Percentiles rank a stretch among this genome's conserved stretches.
These are phyloP conservation scores for Ceratocystis colombiana DNA, from an alignment of 2,329 filamentous ascomycete species.

Conservation along the genomic window DNA sequence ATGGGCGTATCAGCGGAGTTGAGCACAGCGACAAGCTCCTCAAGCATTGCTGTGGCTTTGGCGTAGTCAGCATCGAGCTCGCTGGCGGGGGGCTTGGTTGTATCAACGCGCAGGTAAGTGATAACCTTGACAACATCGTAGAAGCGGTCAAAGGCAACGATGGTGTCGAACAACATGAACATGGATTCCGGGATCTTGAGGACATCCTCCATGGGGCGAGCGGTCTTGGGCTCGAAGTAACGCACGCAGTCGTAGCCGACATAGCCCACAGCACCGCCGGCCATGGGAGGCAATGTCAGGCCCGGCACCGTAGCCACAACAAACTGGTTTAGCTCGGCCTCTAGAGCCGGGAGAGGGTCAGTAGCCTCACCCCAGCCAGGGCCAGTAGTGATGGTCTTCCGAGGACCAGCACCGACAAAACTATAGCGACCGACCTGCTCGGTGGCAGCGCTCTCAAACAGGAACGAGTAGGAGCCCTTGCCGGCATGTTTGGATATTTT, in stretches of 20 bases:
- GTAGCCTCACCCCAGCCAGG: slow-evolving; percentile 72
- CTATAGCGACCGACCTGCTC: slow-evolving; percentile 92
- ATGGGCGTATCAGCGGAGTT: slow-evolving; percentile 65
- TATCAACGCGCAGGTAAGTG: slow-evolving; percentile 70
- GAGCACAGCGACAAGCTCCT: slow-evolving; percentile 59
- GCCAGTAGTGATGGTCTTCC: slow-evolving; percentile 78
- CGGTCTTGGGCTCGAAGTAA: slow-evolving; percentile 98
- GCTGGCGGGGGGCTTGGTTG: slow-evolving; percentile 40
- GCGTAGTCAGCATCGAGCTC: slow-evolving; percentile 51
- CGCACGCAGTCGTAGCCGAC: slow-evolving; percentile 95
- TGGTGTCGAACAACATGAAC: slow-evolving; percentile 94
- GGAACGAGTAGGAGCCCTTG: slow-evolving; percentile 69
- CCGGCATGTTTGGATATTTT: slow-evolving; percentile 67
- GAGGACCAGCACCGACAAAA: slow-evolving; percentile 74
- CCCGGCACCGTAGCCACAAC: slow-evolving; percentile 76
- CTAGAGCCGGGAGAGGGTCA: slow-evolving; percentile 75
- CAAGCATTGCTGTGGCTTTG: slow-evolving; percentile 53
- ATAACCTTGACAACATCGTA: slow-evolving; percentile 88
- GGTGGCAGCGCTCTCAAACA: slow-evolving; percentile 91
- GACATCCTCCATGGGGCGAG: slow-evolving; percentile 75
- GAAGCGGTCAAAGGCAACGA: slow-evolving; percentile 91
- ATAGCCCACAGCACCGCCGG: slow-evolving; percentile 89
- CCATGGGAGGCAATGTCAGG: slow-evolving; percentile 71
- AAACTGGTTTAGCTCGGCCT: slow-evolving; percentile 67
- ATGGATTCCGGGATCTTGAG: slow-evolving; percentile 83